These are phyloP conservation scores for Trametes cingulata DNA, from an alignment of 768 basidiomycete species.

Conservation along the genomic window DNA sequence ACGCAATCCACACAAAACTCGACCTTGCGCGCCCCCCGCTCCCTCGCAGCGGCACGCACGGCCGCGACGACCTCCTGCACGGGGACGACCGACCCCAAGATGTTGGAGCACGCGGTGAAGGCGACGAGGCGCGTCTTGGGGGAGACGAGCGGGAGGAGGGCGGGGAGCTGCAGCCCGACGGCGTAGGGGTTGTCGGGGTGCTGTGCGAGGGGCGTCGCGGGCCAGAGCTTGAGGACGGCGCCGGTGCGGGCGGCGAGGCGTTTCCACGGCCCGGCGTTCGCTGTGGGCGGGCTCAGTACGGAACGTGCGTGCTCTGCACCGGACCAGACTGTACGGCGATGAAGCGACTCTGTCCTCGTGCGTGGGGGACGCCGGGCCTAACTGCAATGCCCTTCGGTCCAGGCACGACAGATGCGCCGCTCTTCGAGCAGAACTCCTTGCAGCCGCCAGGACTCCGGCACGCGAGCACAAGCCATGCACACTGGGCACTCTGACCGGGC, in stretches of 20 bases:
- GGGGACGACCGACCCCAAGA: constrained; percentile 66
- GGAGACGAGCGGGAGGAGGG: constrained; percentile 63
- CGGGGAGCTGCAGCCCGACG: constrained; percentile 50
- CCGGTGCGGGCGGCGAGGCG: constrained; percentile 61
- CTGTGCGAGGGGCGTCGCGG: constrained; percentile 39
- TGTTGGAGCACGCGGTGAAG: constrained; percentile 74
- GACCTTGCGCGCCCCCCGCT: constrained; percentile 56
- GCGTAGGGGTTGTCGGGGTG: constrained; percentile 63
- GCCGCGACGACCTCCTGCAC: constrained; percentile 57
- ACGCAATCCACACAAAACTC: constrained; percentile 78
- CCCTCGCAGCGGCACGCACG: constrained; percentile 49
- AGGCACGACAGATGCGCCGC: no score
- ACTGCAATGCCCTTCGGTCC: no score
- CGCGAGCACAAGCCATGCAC: no score
- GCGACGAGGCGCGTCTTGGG: constrained; percentile 70
- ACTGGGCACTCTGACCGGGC: no score
- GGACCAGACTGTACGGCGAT: no score
- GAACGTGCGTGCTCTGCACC: no score
- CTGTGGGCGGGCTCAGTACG: constrained; percentile 36
- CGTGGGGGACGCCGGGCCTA: no score
- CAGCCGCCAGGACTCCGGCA: no score
- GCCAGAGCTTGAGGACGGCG: constrained; percentile 61
- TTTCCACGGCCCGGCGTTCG: constrained; percentile 79
- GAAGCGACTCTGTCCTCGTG: no score
- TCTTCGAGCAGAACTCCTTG: no score